These are phyloP conservation scores for Fusarium sp. DNA, from an alignment of 2,329 filamentous ascomycete genomes.

Conservation along the genomic window DNA sequence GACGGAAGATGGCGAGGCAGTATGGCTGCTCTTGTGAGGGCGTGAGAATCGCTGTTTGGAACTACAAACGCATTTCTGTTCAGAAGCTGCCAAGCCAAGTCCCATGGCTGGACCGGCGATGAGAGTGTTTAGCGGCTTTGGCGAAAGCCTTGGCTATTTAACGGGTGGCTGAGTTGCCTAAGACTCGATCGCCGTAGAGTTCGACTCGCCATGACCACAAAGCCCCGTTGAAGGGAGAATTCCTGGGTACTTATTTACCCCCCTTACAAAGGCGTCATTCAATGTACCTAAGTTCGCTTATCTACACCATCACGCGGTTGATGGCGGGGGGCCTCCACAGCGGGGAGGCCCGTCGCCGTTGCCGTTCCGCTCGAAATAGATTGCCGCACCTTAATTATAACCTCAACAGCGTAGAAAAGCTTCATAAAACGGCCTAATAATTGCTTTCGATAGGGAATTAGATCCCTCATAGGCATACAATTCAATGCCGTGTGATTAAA, in stretches of 20 bases:
- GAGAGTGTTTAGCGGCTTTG: too few species aligned
- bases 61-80: background rate
- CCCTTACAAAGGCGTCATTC: too few species aligned
- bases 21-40: background rate
- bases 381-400: background rate
- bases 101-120: too few species aligned
- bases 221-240: background rate
- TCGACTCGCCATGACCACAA: background rate
- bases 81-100: background rate
- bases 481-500: background rate
- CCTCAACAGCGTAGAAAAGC: background rate
- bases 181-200: background rate
- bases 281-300: background rate
- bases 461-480: background rate
- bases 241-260: too few species aligned
- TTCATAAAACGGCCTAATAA: background rate
- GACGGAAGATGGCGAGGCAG: background rate
- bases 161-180: background rate
- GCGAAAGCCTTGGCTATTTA: too few species aligned
- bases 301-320: background rate
- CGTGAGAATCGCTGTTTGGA: too few species aligned
- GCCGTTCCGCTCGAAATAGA: background rate
- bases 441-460: background rate
- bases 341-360: background rate
- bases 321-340: background rate